These are phyloP conservation scores for Acacia melanoxylon DNA, from an alignment of 306 rosid species.

Conservation along the genomic window DNA sequence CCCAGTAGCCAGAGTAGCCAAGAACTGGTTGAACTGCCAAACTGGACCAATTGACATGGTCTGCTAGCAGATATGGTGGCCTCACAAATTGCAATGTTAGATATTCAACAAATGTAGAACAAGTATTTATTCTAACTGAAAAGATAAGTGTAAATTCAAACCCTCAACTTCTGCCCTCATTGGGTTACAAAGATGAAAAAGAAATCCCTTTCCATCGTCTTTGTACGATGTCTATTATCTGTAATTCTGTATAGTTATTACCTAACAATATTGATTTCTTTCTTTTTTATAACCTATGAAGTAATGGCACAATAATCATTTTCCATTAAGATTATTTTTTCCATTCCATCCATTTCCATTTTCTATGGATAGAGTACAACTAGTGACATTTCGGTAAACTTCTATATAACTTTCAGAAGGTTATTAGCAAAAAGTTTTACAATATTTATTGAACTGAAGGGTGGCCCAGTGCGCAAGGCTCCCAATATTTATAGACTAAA, in stretches of 20 bases:
- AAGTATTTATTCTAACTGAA: neutral
- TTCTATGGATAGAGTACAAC: too few species aligned
- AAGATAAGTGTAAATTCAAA: neutral
- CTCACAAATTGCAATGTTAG: neutral
- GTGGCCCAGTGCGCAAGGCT: neutral
- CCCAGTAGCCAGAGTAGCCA: neutral
- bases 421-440: too few species aligned
- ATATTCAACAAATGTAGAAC: neutral
- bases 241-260: too few species aligned
- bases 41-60: neutral
- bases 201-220: neutral
- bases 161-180: neutral
- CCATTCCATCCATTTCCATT: too few species aligned
- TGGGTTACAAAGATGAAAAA: neutral
- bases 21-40: neutral
- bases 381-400: too few species aligned
- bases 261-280: neutral
- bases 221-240: neutral
- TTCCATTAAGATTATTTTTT: neutral
- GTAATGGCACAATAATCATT: neutral
- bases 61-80: neutral
- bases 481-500: too few species aligned
- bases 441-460: neutral
- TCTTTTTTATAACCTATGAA: too few species aligned
- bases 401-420: too few species aligned